phyloP scores from a whole-genome alignment of 2,329 filamentous ascomycete species.

The Penicillium sp. region DNA sequence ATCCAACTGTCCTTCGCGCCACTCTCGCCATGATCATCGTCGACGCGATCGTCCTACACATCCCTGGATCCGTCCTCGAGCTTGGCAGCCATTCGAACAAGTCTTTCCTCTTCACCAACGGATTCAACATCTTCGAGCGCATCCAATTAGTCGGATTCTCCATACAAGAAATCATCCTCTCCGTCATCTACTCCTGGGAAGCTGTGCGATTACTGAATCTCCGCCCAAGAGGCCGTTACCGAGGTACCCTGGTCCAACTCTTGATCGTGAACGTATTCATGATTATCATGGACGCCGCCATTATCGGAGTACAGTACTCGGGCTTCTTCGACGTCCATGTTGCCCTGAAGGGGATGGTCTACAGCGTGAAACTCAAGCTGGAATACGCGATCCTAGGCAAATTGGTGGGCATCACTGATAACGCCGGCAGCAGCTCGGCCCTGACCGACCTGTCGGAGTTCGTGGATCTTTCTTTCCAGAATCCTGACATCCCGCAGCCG shows the following conservation, averaged over 20 bases:
- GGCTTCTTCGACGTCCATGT: constrained; percentile 45
- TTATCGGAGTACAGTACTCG: constrained; percentile 43
- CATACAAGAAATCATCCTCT: constrained; percentile 54
- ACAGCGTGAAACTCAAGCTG: constrained; percentile 50
- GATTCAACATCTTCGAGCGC: constrained; percentile 50
- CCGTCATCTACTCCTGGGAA: constrained; percentile 52
- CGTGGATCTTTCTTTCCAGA: constrained; percentile 22
- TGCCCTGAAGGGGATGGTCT: constrained; percentile 45
- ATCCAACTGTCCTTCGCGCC: constrained; percentile 32
- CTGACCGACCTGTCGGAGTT: constrained; percentile 26
- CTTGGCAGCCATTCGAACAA: constrained; percentile 36
- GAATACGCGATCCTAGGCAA: constrained; percentile 48
- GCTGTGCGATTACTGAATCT: constrained; percentile 50
- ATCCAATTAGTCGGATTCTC: constrained; percentile 56
- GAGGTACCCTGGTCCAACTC: constrained; percentile 46
- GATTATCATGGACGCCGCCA: constrained; percentile 44
- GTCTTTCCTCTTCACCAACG: constrained; percentile 25
- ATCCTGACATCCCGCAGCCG: constrained; percentile 1
- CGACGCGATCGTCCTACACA: constrained; percentile 42
- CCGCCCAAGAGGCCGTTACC: constrained; percentile 39
- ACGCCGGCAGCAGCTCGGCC: constrained; percentile 13
- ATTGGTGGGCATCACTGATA: constrained; percentile 31
- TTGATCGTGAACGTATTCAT: constrained; percentile 48
- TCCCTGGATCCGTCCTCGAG: constrained; percentile 44
- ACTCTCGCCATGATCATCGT: constrained; percentile 48